These are phyloP conservation scores for Syncephalis fuscata DNA, from an alignment of 371 early-diverging fungal genomes.

Conservation along the genomic window DNA sequence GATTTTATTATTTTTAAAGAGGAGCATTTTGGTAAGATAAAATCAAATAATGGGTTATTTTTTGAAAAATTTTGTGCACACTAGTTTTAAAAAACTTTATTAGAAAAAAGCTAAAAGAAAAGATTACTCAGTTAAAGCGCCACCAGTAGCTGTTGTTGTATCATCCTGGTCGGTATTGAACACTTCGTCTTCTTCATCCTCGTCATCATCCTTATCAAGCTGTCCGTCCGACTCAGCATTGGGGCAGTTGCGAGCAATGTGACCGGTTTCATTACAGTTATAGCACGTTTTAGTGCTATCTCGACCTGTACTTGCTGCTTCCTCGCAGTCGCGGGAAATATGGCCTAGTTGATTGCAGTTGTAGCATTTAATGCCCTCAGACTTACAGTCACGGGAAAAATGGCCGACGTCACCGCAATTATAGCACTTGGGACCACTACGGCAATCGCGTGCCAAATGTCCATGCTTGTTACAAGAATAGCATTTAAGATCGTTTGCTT, in stretches of 20 bases:
- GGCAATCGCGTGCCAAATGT: constrained; percentile 20
- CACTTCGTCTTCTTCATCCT: too few relatives aligned
- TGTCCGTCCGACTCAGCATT: too few relatives aligned
- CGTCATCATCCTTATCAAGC: too few relatives aligned
- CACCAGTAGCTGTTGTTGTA: too few relatives aligned
- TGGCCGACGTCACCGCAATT: constrained; percentile 35
- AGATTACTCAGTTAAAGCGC: too few relatives aligned
- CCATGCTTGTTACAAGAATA: constrained; percentile 37
- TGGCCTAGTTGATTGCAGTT: constrained; percentile 35
- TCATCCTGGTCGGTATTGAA: too few relatives aligned
- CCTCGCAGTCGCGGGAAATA: constrained; percentile 25
- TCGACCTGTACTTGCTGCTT: constrained; percentile 26
- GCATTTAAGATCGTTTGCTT: constrained; percentile 37
- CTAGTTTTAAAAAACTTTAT: too few relatives aligned
- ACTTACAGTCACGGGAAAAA: constrained; percentile 18
- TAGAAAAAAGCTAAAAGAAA: too few relatives aligned
- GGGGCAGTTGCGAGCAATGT: constrained; percentile 24
- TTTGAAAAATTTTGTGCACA: too few relatives aligned
- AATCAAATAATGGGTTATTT: too few relatives aligned
- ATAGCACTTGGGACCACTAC: constrained; percentile 20
- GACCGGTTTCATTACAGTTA: constrained; percentile 34
- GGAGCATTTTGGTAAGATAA: too few relatives aligned
- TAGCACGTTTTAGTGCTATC: constrained; percentile 33
- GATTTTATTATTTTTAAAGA: too few relatives aligned
- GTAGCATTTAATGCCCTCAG: constrained; percentile 38